A percentile compares a stretch with the other conserved stretches of the same genome.
These are phyloP conservation scores for Ogataea henricii DNA, from an alignment of 805 yeast species.

Conservation along the genomic window DNA sequence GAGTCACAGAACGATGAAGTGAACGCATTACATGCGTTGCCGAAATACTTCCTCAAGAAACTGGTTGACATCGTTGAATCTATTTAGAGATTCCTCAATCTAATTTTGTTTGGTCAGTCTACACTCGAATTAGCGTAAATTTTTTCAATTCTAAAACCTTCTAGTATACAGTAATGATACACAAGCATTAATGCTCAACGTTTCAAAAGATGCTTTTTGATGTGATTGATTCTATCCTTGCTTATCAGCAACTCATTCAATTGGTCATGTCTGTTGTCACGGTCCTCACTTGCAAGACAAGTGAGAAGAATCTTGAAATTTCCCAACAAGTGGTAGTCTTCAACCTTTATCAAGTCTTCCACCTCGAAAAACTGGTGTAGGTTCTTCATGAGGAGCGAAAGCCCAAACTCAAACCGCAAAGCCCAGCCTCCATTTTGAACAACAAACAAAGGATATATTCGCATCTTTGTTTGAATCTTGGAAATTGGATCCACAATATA, in stretches of 20 bases:
- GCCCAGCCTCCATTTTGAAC: constrained; percentile 38
- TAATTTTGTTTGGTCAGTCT: background rate
- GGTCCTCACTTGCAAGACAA: constrained; percentile 29
- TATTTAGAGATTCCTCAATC: constrained; percentile 6
- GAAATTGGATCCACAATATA: constrained; percentile 52
- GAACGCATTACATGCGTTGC: constrained; percentile 30
- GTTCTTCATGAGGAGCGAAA: constrained; percentile 46
- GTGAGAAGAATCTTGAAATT: constrained; percentile 38
- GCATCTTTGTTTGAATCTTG: constrained; percentile 34
- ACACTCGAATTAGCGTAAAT: too few species aligned
- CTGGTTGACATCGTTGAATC: constrained; percentile 29
- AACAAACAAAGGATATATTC: constrained; percentile 53
- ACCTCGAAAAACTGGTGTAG: constrained; percentile 45
- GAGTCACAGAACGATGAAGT: constrained; percentile 19
- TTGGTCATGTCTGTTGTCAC: constrained; percentile 13
- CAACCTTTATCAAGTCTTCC: constrained; percentile 32
- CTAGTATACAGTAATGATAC: constrained; percentile 6
- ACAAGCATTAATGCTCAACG: background rate
- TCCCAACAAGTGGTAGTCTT: constrained; percentile 35
- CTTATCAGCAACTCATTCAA: constrained; percentile 18
- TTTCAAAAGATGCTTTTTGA: constrained; percentile 27
- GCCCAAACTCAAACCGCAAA: constrained; percentile 52
- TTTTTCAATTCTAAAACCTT: too few species aligned
- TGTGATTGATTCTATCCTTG: constrained; percentile 29
- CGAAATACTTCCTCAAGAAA: constrained; percentile 26